Base-by-base conservation (phyloP, 306 rosid genomes). In the Quercus glauca region DNA sequence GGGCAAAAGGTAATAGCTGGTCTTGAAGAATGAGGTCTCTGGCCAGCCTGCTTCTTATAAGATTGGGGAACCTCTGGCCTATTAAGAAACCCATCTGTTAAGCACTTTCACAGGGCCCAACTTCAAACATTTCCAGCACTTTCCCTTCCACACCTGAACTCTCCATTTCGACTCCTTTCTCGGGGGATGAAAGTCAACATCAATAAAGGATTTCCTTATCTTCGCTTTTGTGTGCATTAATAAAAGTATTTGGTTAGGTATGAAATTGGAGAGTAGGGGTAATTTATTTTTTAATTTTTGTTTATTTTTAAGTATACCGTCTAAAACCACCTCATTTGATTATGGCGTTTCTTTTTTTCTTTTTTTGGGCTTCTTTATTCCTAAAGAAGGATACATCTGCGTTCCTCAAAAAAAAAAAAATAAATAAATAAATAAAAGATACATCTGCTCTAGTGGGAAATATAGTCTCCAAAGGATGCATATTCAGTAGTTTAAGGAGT, bases 1-100 rank as follows among this genome's bases (percentile, higher is more conserved):
- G 86, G 7, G 92, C 90, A 80, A 91, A 91, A 77, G 95, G 95
- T 73, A 77, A 84, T 15, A 91, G 95, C 49, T 89, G 91, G 31
- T 86, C 73, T 72, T 81, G 93, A 78, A 91, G 91, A 76, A 93
- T 83, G 69, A 86, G 90, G 83, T 90, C 93, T 19, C 4, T 70
- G 31, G 78, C 83, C 35, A 91, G 45, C 52, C 98, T 87, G 31
- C 87, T 82, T 61, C 56, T 78, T 70, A 92, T 91, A 49, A 4
- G 76, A 58, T 82, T 26, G 14, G 89, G 79, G 82, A 92, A 92
- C 8, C 91, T 89, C 77, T 60, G 79, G 71, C 98, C 98, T 4
- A 91, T 89, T 37, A 82, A 78, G 67, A 87, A 63, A 14, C 95
- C 97, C 90, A 90, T 84, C 58, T 85, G 60, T 45, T 87, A 84